Base-by-base conservation (phyloP, 441 rosid genomes). In the Bocquillonia castaneifolia region DNA sequence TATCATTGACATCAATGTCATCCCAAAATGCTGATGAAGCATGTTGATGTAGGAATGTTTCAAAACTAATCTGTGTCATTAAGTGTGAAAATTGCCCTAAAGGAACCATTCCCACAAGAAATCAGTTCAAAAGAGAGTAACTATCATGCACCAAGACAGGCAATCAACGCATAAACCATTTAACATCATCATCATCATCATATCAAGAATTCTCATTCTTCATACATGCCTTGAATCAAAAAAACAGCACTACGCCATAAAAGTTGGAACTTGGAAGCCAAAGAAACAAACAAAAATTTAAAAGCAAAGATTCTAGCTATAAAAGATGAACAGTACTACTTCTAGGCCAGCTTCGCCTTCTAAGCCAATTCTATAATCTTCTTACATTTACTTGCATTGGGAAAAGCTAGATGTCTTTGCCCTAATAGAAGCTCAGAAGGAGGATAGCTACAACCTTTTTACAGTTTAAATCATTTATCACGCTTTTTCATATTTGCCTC, bases 161-260 rank as follows among this genome's bases (percentile, higher is more conserved):
- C 12, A 39, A 10, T 39, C 14, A 14, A 39, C n/a, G 39, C 40
- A 57, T 57, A 57, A n/a, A 15, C 17, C 8, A 14, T 40, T 31
- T 29, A 32, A 57, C 61, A n/a, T n/a, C n/a, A n/a, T n/a, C n/a
- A n/a, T 57, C 61, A 57, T 31, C 12, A 53, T 53, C 37, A 55
- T 13, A 5, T 17, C 42, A 20, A 57, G 22, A 29, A 57, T 57
- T 31, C 32, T 18, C 20, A 5, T 50, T 50, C 32, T 14, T 7
- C 6, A 40, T 20, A n/a, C n/a, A n/a, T n/a, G n/a, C 31, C 2
- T 7, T 22, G 23, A 31, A 31, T 18, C 3, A 15, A 53, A 5
- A 22, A 53, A 53, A 57, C 6, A 57, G 32, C 40, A 31, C n/a
- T 4, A 57, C 8, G 37, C 10, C 61, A 57, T 39, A 39, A 39